Evolutionary conservation across 2,329 filamentous ascomycete species (phyloP), one percentile per base, ranked within the genome.

Genomic region (Didymosphaeria variabile): DNA sequence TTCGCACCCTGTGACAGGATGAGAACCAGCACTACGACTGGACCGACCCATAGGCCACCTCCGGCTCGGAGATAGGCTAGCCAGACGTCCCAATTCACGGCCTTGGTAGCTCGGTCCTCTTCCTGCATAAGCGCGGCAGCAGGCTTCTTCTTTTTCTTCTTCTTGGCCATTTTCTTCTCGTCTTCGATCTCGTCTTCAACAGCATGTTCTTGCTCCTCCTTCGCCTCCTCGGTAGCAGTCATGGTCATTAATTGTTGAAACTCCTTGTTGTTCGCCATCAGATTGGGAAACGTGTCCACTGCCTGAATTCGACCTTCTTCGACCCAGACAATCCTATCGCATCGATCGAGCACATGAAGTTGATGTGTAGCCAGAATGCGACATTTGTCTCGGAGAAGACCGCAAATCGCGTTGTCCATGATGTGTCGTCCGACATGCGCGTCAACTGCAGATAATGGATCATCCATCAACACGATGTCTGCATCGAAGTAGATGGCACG

Each of bases 331-430:
- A 98, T 94, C 36, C 94, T 87, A 75, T 98, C 94, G 70, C 93
- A 97, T 36, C 93, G 90, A 73, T 87, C 93, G 6, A 98, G 86
- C 6, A 98, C 94, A 83, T 96, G 95, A 15, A 98, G 87, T 77
- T 98, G 94, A 78, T 99, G 95, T 0, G 95, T 99, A 0, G 94
- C 95, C 34, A 99, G 84, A 36, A 98, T 90, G 21, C 95, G 87
- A 72, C 93, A 95, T 79, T 97, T 97, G 79, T 94, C 87, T 70
- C 91, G 92, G 57, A 98, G 83, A 10, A 98, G 84, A 8, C 94
- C 94, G 60, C 93, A 88, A 57, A 99, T 97, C 44, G 94, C 94
- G 62, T 97, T 90, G 77, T 98, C 94, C 81, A 98, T 97, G 70
- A 99, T 89, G 69, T 89, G 87, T 19, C 84, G 82, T 12, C 87